A percentile compares a stretch with the other conserved stretches of the same genome.
phyloP scores from a whole-genome alignment of 257 asterid species.

The Leonotis leonurus region DNA sequence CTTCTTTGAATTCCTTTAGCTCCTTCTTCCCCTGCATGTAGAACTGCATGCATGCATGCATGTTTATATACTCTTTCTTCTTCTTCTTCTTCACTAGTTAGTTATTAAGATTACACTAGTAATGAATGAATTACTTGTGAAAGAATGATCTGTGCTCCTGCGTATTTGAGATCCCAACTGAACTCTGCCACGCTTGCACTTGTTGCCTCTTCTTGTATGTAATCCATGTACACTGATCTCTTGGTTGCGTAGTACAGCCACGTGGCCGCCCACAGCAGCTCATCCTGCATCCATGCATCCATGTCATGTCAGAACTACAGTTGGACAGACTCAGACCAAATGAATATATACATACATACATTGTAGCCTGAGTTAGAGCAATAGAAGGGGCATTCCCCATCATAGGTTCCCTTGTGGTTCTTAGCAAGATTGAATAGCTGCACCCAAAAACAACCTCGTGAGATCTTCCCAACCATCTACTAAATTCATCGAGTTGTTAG shows the following conservation, averaged over 20 bases:
- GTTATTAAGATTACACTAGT: too few relatives aligned
- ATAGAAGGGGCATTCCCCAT: constrained; percentile 90
- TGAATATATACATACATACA: constrained; percentile 21
- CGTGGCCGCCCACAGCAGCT: constrained; percentile 85
- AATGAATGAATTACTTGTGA: constrained; percentile 30
- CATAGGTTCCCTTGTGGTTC: constrained; percentile 57
- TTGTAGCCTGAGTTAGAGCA: constrained; percentile 80
- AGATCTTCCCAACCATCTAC: too few relatives aligned
- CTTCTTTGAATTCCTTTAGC: constrained; percentile 36
- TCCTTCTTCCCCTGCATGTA: constrained; percentile 49
- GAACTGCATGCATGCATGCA: constrained; percentile 22
- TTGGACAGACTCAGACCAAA: too few relatives aligned
- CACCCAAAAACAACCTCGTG: too few relatives aligned
- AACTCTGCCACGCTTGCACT: constrained; percentile 62
- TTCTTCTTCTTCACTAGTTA: too few relatives aligned
- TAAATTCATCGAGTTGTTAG: too few relatives aligned
- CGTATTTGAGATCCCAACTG: constrained; percentile 83
- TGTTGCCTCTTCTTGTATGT: constrained; percentile 45
- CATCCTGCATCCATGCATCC: constrained; percentile 60
- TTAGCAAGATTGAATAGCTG: constrained; percentile 64
- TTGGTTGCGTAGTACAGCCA: constrained; percentile 66
- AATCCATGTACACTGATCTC: constrained; percentile 38
- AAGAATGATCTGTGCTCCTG: constrained; percentile 70
- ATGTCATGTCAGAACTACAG: background rate
- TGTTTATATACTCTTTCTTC: too few relatives aligned